A percentile compares a stretch with the other conserved stretches of the same genome.
phyloP scores from a whole-genome alignment of 1,284 basidiomycete genomes.

The Ganoderma resinaceum region DNA sequence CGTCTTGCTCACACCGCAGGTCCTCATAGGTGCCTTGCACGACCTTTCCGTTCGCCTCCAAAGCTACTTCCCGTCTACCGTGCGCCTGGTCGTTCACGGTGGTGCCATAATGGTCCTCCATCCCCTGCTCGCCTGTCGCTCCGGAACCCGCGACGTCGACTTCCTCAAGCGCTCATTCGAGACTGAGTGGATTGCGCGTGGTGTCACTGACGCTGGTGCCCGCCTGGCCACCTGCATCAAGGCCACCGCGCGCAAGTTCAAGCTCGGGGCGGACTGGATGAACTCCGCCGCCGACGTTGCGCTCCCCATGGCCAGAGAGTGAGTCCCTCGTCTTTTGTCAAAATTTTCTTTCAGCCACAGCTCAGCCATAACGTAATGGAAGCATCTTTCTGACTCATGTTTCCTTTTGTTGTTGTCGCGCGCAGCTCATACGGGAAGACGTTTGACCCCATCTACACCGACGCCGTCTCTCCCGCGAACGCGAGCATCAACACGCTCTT shows the following conservation, averaged over 20 bases:
- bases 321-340: conserved; percentile 35
- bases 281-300: conserved; percentile 73
- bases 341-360: conserved; percentile 6
- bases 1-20: conserved; percentile 40
- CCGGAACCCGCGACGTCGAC: conserved; percentile 68
- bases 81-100: conserved; percentile 70
- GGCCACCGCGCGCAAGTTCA: conserved; percentile 55
- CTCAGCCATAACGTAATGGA: conserved; percentile 8
- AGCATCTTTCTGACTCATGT: conserved; percentile 8
- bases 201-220: conserved; percentile 55
- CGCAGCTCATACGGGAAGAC: conserved; percentile 46
- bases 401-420: not conserved
- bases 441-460: conserved; percentile 66
- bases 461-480: conserved; percentile 57
- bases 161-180: conserved; percentile 66
- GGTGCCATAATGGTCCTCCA: conserved; percentile 76
- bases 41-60: conserved; percentile 56
- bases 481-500: conserved; percentile 60
- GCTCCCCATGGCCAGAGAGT: conserved; percentile 67
- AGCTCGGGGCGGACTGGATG: conserved; percentile 74
- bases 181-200: conserved; percentile 55
- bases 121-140: conserved; percentile 50
- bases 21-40: conserved; percentile 52
- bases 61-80: conserved; percentile 50
- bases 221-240: conserved; percentile 62